Evolutionary conservation across 345 rosid genomes (phyloP).

Genomic region (Populus nigra): DNA sequence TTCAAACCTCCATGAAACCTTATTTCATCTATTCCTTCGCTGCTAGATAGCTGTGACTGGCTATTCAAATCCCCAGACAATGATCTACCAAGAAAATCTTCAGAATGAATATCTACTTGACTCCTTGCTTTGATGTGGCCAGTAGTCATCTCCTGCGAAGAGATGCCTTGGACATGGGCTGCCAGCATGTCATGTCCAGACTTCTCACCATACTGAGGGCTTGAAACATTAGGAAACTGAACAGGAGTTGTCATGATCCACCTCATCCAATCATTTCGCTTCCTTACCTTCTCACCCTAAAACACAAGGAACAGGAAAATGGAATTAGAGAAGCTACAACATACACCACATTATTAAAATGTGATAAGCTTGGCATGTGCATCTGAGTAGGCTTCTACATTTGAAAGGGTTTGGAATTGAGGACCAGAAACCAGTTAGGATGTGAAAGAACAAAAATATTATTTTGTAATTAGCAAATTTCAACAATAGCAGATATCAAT

Average conservation of each 20-base stretch:
- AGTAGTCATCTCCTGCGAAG: constrained; percentile 32
- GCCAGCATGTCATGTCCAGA: constrained; percentile 29
- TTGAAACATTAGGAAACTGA: constrained; percentile 33
- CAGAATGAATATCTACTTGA: constrained; percentile 5
- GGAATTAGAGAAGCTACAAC: background rate
- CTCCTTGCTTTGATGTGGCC: constrained; percentile 6
- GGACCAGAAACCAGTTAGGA: background rate
- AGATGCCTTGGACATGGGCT: constrained; percentile 27
- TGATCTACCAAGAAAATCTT: constrained; percentile 11
- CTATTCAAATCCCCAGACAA: constrained; percentile 16
- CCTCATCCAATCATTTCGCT: constrained; percentile 55
- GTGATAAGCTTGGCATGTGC: background rate
- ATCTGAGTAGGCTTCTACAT: background rate
- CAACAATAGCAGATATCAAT: background rate
- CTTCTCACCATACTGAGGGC: constrained; percentile 22
- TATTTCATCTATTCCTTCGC: constrained; percentile 9
- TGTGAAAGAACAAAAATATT: background rate
- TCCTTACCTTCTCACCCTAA: constrained; percentile 77
- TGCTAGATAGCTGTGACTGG: constrained; percentile 12
- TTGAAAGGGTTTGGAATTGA: background rate
- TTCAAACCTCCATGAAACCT: constrained; percentile 5
- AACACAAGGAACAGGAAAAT: background rate
- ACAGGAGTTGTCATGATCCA: constrained; percentile 54
- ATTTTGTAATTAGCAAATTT: background rate
- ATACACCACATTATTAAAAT: background rate